These are phyloP conservation scores for Talaromyces pinophilus DNA, from an alignment of 2,329 filamentous ascomycete species.

Conservation along the genomic window DNA sequence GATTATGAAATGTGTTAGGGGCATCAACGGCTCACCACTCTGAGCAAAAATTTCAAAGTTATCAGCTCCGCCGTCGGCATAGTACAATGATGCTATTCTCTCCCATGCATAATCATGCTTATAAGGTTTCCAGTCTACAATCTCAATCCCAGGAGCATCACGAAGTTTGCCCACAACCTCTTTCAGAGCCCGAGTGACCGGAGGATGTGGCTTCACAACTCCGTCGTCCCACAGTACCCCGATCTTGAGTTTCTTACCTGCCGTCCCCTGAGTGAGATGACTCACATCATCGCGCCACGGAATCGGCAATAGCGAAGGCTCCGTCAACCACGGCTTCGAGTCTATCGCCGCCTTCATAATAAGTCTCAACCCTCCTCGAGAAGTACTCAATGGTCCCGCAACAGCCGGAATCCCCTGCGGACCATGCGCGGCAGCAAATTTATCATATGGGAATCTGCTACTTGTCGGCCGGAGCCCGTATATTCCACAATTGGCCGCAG, in stretches of 20 bases:
- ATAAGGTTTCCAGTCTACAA: constrained; percentile 44
- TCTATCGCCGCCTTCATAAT: constrained; percentile 37
- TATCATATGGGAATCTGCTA: constrained; percentile 9
- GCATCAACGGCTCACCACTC: constrained; percentile 60
- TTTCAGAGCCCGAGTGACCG: constrained; percentile 58
- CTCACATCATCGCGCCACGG: constrained; percentile 32
- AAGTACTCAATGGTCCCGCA: constrained; percentile 34
- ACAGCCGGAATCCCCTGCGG: constrained; percentile 26
- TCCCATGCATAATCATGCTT: constrained; percentile 54
- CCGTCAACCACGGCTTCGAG: constrained; percentile 36
- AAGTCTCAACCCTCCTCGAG: constrained; percentile 30
- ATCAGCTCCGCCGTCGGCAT: constrained; percentile 61
- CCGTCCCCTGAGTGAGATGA: constrained; percentile 31
- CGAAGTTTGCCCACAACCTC: constrained; percentile 37
- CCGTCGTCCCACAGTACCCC: constrained; percentile 20
- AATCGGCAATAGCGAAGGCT: constrained; percentile 39
- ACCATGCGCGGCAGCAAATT: constrained; percentile 5
- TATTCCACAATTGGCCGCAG: constrained; percentile 37
- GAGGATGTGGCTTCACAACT: constrained; percentile 63
- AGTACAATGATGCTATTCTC: constrained; percentile 52
- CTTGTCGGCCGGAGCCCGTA: constrained; percentile 40
- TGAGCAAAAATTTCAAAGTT: constrained; percentile 53
- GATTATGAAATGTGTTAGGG: constrained; percentile 61
- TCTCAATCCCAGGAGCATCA: constrained; percentile 26
- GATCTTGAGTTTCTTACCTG: constrained; percentile 45